Conservation (phyloP, 2,329 filamentous ascomycete species). For the Colletotrichum noveboracense region DNA sequence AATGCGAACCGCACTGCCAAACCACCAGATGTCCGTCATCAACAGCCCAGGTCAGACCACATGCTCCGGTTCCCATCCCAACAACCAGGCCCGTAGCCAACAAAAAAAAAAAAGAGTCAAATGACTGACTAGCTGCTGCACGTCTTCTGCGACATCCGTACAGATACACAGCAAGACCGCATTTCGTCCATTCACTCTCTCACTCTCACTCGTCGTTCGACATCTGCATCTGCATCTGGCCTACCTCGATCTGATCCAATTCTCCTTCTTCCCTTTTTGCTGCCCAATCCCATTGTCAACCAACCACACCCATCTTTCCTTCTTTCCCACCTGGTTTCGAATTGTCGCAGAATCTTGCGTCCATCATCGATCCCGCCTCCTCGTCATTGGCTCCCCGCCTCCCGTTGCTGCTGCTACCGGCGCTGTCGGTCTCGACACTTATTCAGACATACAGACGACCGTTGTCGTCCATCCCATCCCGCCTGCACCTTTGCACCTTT, state of each 20-base stretch:
- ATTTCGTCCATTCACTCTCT: neutral
- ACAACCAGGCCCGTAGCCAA: conserved; percentile 16
- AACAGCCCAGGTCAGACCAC: conserved; percentile 20
- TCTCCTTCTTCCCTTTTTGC: neutral
- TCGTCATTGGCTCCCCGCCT: conserved; percentile 2
- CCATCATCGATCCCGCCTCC: neutral
- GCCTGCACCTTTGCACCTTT: neutral
- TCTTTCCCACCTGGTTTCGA: neutral
- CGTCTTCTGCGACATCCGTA: neutral
- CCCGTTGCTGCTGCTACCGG: neutral
- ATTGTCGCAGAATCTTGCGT: neutral
- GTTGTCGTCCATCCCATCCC: neutral
- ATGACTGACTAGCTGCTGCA: conserved; percentile 14
- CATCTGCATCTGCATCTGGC: neutral
- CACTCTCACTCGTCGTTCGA: neutral
- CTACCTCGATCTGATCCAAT: neutral
- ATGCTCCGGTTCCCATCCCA: conserved; percentile 21
- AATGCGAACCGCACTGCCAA: neutral
- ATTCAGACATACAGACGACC: neutral
- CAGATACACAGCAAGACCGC: neutral
- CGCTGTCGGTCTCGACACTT: neutral
- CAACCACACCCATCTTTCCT: neutral
- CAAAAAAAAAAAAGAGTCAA: conserved; percentile 11
- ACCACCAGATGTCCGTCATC: conserved; percentile 15
- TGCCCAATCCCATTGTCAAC: neutral